phyloP scores from a whole-genome alignment of 1,139 yeast species.

The Petasospora rhodanensis region DNA sequence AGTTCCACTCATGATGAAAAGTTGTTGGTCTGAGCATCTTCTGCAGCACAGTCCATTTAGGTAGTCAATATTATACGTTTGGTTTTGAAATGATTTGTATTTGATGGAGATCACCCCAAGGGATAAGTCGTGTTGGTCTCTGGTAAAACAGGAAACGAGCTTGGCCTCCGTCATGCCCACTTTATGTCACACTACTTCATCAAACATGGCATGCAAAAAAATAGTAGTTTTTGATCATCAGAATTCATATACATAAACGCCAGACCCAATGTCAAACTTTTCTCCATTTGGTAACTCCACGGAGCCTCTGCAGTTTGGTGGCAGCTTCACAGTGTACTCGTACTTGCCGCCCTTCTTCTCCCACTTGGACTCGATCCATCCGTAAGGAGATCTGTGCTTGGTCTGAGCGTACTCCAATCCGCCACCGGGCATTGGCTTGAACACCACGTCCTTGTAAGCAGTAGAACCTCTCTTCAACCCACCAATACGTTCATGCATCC shows the following conservation, averaged over 20 bases:
- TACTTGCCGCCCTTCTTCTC: conserved; percentile 5
- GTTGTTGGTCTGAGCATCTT: too few relatives aligned
- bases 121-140: too few relatives aligned
- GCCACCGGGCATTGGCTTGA: conserved; percentile 17
- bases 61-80: too few relatives aligned
- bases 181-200: too few relatives aligned
- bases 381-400: conserved; percentile 15
- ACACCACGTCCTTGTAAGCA: conserved; percentile 9
- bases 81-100: too few relatives aligned
- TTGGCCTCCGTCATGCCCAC: too few relatives aligned
- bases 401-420: conserved; percentile 10
- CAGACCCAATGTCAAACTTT: conserved; percentile 14
- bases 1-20: too few relatives aligned
- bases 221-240: too few relatives aligned
- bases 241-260: conserved; percentile 7
- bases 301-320: conserved; percentile 12
- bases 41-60: too few relatives aligned
- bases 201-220: not conserved
- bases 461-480: conserved; percentile 10
- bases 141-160: too few relatives aligned
- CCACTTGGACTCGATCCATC: conserved; percentile 17
- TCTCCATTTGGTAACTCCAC: conserved; percentile 16
- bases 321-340: conserved; percentile 11
- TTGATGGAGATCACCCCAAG: too few relatives aligned
- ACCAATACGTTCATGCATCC: conserved; percentile 19